phyloP scores from a whole-genome alignment of 2,329 filamentous ascomycete genomes.

The Apiospora aurea region DNA sequence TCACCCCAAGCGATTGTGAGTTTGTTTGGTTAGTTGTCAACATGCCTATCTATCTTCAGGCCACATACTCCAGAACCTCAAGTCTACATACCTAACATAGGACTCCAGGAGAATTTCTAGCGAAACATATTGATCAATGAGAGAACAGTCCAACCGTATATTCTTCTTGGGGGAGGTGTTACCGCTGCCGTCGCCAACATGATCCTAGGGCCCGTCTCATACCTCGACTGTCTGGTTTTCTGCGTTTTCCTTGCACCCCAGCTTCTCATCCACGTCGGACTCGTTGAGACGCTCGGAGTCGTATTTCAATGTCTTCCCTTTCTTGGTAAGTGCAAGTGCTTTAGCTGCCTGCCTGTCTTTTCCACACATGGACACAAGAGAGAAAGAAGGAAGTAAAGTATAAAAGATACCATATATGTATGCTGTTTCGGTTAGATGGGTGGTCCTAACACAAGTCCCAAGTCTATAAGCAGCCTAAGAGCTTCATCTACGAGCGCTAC shows the following conservation, averaged over 20 bases:
- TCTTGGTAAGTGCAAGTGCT: conserved; percentile 58
- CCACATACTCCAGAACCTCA: background rate
- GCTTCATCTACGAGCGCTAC: conserved; percentile 65
- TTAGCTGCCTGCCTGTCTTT: background rate
- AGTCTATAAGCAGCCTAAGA: conserved; percentile 66
- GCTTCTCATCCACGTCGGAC: conserved; percentile 71
- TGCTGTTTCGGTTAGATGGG: background rate
- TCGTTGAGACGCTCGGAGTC: conserved; percentile 64
- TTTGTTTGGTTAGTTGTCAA: background rate
- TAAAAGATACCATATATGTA: background rate
- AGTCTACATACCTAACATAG: background rate
- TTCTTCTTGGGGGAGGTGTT: background rate
- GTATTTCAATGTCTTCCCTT: conserved; percentile 72
- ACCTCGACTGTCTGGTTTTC: conserved; percentile 78
- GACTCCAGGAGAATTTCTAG: background rate
- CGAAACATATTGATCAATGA: background rate
- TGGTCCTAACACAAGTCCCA: conserved; percentile 4
- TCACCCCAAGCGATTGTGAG: background rate
- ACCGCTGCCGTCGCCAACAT: conserved; percentile 51
- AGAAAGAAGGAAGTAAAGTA: background rate
- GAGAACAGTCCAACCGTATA: background rate
- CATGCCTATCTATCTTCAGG: background rate
- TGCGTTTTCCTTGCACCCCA: conserved; percentile 75
- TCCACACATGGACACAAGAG: background rate
- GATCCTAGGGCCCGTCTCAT: conserved; percentile 77